Evolutionary conservation across 179 eudicot species (phyloP).

Genomic region (Spergularia azorica): DNA sequence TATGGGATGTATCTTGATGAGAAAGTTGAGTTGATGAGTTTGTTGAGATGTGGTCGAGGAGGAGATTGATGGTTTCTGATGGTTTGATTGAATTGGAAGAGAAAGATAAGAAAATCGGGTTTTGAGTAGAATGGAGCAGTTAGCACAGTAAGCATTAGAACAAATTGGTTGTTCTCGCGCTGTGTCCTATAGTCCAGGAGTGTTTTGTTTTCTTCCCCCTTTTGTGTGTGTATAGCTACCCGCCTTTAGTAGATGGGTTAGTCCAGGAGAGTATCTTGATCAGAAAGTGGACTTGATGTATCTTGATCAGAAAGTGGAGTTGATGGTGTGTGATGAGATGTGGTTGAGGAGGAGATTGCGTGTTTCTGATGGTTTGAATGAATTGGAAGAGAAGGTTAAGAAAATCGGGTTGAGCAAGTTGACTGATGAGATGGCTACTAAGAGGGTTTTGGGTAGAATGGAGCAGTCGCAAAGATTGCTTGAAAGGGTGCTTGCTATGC

Average conservation of each 20-base stretch:
- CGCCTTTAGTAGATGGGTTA: too few relatives aligned
- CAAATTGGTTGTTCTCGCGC: slow-evolving; percentile 44
- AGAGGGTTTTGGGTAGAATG: slow-evolving; percentile 53
- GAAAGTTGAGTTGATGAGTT: slow-evolving; percentile 35
- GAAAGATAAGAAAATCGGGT: slow-evolving; percentile 27
- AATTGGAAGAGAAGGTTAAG: slow-evolving; percentile 18
- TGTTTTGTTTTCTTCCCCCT: too few relatives aligned
- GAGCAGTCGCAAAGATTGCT: slow-evolving; percentile 47
- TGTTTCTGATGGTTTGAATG: slow-evolving; percentile 31
- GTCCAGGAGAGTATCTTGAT: slow-evolving; percentile 38
- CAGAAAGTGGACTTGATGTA: slow-evolving; percentile 20
- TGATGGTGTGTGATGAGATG: slow-evolving; percentile 36
- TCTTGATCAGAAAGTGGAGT: slow-evolving; percentile 48
- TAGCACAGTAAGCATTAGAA: slow-evolving; percentile 47
- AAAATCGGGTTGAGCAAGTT: slow-evolving; percentile 32
- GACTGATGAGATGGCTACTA: slow-evolving; percentile 42
- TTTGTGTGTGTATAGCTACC: too few relatives aligned
- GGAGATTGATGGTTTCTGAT: slow-evolving; percentile 29
- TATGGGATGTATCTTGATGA: slow-evolving; percentile 62
- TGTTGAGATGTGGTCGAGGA: slow-evolving; percentile 31
- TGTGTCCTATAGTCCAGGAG: slow-evolving; percentile 40
- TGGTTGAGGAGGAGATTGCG: slow-evolving; percentile 27
- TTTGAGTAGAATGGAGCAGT: slow-evolving; percentile 47
- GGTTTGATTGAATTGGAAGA: slow-evolving; percentile 24
- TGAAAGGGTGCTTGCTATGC: slow-evolving; percentile 50